These are phyloP conservation scores for Coemansia sp. DNA, from an alignment of 192 early-diverging fungal species.

Conservation along the genomic window DNA sequence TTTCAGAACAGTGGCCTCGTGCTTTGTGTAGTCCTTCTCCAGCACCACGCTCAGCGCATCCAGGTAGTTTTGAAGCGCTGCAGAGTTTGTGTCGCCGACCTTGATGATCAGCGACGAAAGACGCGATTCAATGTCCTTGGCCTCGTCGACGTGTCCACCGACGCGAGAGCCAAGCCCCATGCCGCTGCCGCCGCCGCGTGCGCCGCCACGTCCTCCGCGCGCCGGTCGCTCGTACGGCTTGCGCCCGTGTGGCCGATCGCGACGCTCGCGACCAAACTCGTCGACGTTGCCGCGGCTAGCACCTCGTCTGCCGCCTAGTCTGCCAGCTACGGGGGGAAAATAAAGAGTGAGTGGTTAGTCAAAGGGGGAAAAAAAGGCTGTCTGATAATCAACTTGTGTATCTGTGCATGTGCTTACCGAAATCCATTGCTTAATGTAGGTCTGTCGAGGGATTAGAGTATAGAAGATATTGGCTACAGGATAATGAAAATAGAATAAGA, in stretches of 20 bases:
- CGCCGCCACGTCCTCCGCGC: constrained; percentile 21
- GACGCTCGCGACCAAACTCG: constrained; percentile 56
- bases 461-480: neutral
- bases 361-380: no score
- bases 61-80: constrained; percentile 64
- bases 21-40: constrained; percentile 69
- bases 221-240: constrained; percentile 55
- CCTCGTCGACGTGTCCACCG: constrained; percentile 33
- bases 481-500: neutral
- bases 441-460: neutral
- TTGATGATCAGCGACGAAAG: constrained; percentile 72
- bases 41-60: constrained; percentile 68
- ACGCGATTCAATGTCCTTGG: constrained; percentile 65
- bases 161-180: constrained; percentile 3
- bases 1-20: constrained; percentile 61
- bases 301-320: constrained; percentile 40
- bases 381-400: no score
- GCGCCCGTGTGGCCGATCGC: constrained; percentile 37
- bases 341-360: neutral
- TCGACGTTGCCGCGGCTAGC: constrained; percentile 42
- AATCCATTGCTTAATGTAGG: constrained; percentile 15
- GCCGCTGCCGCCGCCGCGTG: constrained; percentile 12
- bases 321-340: constrained; percentile 32
- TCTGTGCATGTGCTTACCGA: neutral
- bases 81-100: constrained; percentile 71